Evolutionary conservation across 176 grass and related monocot genomes (phyloP), one percentile per base, ranked within the genome.

Genomic region (Musa acuminata): DNA sequence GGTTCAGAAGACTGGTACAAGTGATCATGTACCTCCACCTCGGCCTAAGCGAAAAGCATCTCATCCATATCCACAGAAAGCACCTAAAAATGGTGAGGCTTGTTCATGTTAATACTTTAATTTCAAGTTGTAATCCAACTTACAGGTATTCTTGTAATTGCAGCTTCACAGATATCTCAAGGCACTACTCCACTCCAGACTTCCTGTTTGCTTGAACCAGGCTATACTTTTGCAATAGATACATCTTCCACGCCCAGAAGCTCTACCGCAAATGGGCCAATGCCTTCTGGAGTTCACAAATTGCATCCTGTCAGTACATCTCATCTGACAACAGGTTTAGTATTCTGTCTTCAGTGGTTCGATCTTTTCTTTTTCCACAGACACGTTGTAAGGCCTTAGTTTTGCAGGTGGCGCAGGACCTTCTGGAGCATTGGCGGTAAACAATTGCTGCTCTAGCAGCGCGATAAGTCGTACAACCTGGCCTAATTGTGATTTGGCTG

Each of bases 41-140:
- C 84, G 96, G 13, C 96, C 96, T 26, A 99, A 99, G 85, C 81
- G 91, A 26, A 99, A 95, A 82, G 96, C 96, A 63, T 84, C 91
- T 23, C 96, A 99, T 87, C 91, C 96, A 79, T 99, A 99, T 80
- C 96, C 96, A 49, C 96, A 99, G 57, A 99, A 99, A 76, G 96
- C 96, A 17, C 84, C 96, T 65, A 95, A 95, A 79, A 82, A 69
- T 79, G 86, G 91, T 92, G 25, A 65, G 58, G 51, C 75, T 52
- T 65, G n/a, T 64, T 77, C 49, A 17, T 64, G 1, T 55, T 16
- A 75, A 20, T 49, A 59, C 13, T 74, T 22, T 27, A 14, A 9
- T 58, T 48, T 60, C 72, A 75, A 43, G 6, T 35, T 75, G 8
- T 53, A 74, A 74, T 63, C 59, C 58, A 50, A 77, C 43, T 77